Percentiles rank a stretch among this genome's conserved stretches.
Evolutionary conservation across 1,284 basidiomycete genomes (phyloP).

Genomic region (Moesziomyces antarcticus): DNA sequence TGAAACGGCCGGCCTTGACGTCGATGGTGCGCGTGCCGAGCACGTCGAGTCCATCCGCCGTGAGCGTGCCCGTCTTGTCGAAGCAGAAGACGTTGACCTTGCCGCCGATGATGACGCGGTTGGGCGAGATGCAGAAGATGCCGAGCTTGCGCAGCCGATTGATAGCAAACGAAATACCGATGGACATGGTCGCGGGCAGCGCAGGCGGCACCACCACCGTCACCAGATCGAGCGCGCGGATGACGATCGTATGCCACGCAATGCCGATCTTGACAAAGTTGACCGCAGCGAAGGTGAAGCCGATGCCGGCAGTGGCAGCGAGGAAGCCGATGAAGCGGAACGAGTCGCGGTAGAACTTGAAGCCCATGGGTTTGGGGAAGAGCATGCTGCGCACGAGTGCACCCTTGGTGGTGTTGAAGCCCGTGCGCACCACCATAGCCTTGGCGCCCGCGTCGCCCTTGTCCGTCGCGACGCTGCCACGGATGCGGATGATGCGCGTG

Average conservation of each 20-base stretch:
- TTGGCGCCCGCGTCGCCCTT: constrained; percentile 72
- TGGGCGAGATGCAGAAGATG: constrained; percentile 97
- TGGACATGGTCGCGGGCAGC: constrained; percentile 94
- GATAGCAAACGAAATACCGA: constrained; percentile 96
- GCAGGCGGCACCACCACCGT: constrained; percentile 98
- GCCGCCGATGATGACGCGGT: constrained; percentile 92
- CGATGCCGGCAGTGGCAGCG: constrained; percentile 84
- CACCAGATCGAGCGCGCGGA: constrained; percentile 95
- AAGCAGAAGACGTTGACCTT: constrained; percentile 99
- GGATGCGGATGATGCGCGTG: constrained; percentile 90
- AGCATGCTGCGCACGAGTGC: constrained; percentile 96
- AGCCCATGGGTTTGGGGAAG: constrained; percentile 95
- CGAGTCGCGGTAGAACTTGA: constrained; percentile 94
- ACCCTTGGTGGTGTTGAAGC: constrained; percentile 98
- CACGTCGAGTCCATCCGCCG: constrained; percentile 97
- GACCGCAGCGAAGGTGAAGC: constrained; percentile 76
- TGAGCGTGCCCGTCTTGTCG: constrained; percentile 98
- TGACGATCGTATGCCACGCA: constrained; percentile 86
- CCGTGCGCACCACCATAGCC: constrained; percentile 90
- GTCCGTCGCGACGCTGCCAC: constrained; percentile 70
- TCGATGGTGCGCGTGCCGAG: constrained; percentile 71
- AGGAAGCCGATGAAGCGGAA: constrained; percentile 95
- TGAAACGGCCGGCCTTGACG: constrained; percentile 76
- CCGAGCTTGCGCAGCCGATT: constrained; percentile 85
- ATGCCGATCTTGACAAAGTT: constrained; percentile 88